Base-by-base conservation (phyloP, 1,139 yeast genomes). In the Diutina scorzettiae region DNA sequence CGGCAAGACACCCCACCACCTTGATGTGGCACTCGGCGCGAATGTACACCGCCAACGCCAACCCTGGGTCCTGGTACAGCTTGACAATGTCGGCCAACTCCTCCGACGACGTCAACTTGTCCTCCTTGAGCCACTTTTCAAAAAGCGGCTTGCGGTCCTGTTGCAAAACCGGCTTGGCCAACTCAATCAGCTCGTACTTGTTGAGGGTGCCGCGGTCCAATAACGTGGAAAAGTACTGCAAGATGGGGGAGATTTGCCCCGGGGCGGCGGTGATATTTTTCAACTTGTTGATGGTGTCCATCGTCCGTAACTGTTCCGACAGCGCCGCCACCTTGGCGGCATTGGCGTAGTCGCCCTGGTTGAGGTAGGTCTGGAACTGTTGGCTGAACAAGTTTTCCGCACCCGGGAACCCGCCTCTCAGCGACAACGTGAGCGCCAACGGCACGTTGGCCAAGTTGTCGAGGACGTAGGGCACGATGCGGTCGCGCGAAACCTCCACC, bases 321-420 rank as follows among this genome's bases (percentile, higher is more conserved):
- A 95, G 81, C 19, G 98, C 98, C 40, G 98, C 98, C 46, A 91
- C 86, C 64, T 86, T 87, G 40, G 97, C 98, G 43, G 98, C 98
- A 55, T 81, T 81, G 46, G 80, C 70, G 57, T 87, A 91, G 58
- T 87, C 94, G 50, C 96, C 96, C 53, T 80, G 78, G 53, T 78
- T 76, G 55, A 93, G 71, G 53, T 81, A 74, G 56, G 77, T 80
- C 58, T 87, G 94, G 64, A 93, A 93, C 63, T 89, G 97, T 63
- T 89, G 95, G 46, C 75, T 69, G 63, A 93, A 89, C 49, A 93
- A 72, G 55, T 80, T 81, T 59, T 91, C 98, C 40, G 97, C 98
- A 49, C 98, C 99, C 41, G 95, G 93, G 59, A 93, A 76, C 1
- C 96, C 95, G 56, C 96, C 96, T 63, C 97, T 83, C 8, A 95